These are phyloP conservation scores for Mycena kentingensis DNA, from an alignment of 768 basidiomycete species.

Conservation along the genomic window DNA sequence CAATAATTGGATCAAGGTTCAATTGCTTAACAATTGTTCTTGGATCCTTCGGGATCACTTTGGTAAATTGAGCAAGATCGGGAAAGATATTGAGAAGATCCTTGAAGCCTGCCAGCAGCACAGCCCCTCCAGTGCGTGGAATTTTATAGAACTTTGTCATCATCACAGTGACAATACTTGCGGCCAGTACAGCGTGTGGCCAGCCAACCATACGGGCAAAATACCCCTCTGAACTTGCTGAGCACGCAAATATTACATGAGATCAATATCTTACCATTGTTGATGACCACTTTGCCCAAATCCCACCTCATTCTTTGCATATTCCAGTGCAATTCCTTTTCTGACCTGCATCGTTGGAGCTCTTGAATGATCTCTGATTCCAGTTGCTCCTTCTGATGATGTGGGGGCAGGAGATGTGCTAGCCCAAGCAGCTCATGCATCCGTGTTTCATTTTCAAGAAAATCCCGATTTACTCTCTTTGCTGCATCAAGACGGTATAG, in stretches of 20 bases:
- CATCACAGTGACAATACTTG: slow-evolving; percentile 18
- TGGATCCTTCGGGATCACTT: slow-evolving; percentile 24
- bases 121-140: slow-evolving; percentile 22
- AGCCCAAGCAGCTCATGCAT: slow-evolving; percentile 3
- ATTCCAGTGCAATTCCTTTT: slow-evolving; percentile 12
- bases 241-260: neutral
- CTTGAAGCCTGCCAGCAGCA: slow-evolving; percentile 23
- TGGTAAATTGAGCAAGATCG: neutral
- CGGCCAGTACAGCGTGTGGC: slow-evolving; percentile 2
- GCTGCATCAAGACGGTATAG: slow-evolving; percentile 5
- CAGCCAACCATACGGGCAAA: neutral
- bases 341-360: neutral
- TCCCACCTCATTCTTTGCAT: slow-evolving; percentile 1
- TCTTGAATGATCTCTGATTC: neutral
- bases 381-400: neutral
- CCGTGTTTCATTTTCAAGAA: slow-evolving; percentile 5
- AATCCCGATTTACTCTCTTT: neutral
- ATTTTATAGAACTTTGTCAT: slow-evolving; percentile 26
- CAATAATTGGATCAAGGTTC: slow-evolving; percentile 27
- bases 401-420: slow-evolving; percentile 1
- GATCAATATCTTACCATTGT: neutral
- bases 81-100: slow-evolving; percentile 16
- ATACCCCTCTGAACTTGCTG: neutral
- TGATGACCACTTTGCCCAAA: neutral
- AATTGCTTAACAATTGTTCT: slow-evolving; percentile 11